Evolutionary conservation across 805 yeast species (phyloP), one percentile per base, ranked within the genome.

Genomic region (Saccharomycopsis fodiens): DNA sequence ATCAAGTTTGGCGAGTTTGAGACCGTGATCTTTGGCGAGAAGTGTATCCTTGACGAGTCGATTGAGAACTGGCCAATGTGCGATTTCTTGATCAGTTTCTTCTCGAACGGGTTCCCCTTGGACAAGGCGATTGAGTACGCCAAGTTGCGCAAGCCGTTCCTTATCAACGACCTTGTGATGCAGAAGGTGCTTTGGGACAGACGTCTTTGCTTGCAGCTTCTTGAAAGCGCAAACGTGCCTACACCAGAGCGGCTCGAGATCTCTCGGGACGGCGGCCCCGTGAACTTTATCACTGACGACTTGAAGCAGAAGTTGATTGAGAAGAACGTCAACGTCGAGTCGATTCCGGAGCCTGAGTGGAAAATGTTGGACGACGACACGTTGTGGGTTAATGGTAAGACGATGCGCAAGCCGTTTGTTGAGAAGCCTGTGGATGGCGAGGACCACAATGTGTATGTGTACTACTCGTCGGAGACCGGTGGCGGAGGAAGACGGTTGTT

Each of bases 401-500:
- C 68, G 6, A 67, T 93, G 67, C 71, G 69, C 35, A 93, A 93
- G 60, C 99, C 99, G 4, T 93, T 80, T 70, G 98, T 93, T 29
- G 99, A 93, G 62, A 93, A 93, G 56, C 99, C 99, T 1, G 97
- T 89, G 3, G 96, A 93, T 63, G 99, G 99, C 45, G 99, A 93
- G 65, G 96, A 93, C 64, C 99, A 93, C 64, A 93, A 93, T 59
- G 91, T 93, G 39, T 85, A 83, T 62, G 89, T 93, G 34, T 93
- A 93, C 65, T 93, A 91, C 61, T 83, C 89, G 30, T 74, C 76
- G 47, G 75, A 82, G 48, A 83, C 84, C 43, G 99, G 99, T 39
- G 99, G 99, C 47, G 99, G 99, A 54, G 99, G 99, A 22, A 74
- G 99, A 51, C 73, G 94, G 42, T 68, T 93, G 51, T 93, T 93